Conservation (phyloP, 208 protist species). For the Lotmaria passim region DNA sequence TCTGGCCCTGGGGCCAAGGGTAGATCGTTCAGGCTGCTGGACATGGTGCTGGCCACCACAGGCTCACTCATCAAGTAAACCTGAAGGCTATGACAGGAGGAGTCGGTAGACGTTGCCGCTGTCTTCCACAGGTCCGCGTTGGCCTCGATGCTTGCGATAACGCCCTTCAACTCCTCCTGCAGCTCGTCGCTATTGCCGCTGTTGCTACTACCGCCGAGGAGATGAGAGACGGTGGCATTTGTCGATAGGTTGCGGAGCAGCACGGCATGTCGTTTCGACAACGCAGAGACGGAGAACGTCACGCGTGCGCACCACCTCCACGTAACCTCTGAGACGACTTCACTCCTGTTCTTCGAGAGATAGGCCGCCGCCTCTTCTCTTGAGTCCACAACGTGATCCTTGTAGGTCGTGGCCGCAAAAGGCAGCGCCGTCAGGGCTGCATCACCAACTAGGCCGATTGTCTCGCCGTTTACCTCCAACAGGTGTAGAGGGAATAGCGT, state of each 20-base stretch:
- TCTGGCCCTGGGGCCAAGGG: neutral
- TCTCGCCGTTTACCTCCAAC: slow-evolving; percentile 3
- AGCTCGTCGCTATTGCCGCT: neutral
- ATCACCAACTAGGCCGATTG: slow-evolving; percentile 18
- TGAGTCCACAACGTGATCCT: neutral
- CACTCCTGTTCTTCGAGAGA: neutral
- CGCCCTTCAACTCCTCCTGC: neutral
- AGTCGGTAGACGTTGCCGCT: neutral
- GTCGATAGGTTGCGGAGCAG: slow-evolving; percentile 8
- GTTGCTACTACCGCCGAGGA: neutral
- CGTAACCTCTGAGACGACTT: too few species aligned
- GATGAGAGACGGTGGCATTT: neutral
- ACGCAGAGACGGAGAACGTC: slow-evolving; percentile 11
- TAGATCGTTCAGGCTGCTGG: slow-evolving; percentile 20
- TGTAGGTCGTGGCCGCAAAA: slow-evolving; percentile 11
- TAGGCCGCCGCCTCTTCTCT: neutral
- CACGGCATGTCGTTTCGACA: slow-evolving; percentile 15
- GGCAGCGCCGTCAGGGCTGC: slow-evolving; percentile 15
- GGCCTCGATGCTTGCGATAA: neutral
- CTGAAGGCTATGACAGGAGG: slow-evolving; percentile 14
- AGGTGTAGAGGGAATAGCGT: slow-evolving; percentile 6
- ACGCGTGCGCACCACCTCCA: slow-evolving; percentile 27
- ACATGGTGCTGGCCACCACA: slow-evolving; percentile 3
- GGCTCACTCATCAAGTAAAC: slow-evolving; percentile 29
- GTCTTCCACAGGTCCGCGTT: slow-evolving; percentile 9